Percentiles rank a stretch among this genome's conserved stretches.
Conservation (phyloP, 2,329 filamentous ascomycete species). For the Pseudogymnoascus sp. region DNA sequence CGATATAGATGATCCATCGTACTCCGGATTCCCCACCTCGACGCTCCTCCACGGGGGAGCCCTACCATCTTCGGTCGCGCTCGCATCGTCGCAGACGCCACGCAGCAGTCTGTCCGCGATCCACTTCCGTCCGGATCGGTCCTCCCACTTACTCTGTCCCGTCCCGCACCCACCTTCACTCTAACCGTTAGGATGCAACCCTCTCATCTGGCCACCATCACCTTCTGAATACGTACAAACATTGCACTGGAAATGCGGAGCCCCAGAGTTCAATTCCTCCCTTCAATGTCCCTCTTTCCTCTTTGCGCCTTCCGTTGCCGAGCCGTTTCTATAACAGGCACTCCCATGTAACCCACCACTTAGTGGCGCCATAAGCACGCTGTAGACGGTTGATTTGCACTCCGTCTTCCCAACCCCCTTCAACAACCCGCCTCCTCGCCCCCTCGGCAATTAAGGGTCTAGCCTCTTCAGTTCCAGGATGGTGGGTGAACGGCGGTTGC, state of each 20-base stretch:
- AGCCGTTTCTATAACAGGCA: neutral
- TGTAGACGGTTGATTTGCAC: neutral
- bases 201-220: neutral
- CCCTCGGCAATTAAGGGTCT: neutral
- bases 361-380: neutral
- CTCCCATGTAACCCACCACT: neutral
- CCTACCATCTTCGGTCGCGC: conserved; percentile 3
- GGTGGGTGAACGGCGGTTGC: neutral
- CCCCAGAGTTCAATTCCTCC: neutral
- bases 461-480: neutral
- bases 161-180: neutral
- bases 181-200: conserved; percentile 2
- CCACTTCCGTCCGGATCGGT: conserved; percentile 7
- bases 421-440: neutral
- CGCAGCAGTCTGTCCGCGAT: neutral
- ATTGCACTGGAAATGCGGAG: neutral
- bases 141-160: conserved; percentile 5
- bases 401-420: neutral
- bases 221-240: neutral
- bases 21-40: neutral
- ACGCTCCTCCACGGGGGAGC: neutral
- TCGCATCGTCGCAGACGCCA: conserved; percentile 2
- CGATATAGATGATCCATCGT: neutral
- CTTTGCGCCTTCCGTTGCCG: neutral
- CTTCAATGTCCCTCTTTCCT: neutral